Conservation (phyloP, 306 rosid genomes). For the Citrullus amarus region DNA sequence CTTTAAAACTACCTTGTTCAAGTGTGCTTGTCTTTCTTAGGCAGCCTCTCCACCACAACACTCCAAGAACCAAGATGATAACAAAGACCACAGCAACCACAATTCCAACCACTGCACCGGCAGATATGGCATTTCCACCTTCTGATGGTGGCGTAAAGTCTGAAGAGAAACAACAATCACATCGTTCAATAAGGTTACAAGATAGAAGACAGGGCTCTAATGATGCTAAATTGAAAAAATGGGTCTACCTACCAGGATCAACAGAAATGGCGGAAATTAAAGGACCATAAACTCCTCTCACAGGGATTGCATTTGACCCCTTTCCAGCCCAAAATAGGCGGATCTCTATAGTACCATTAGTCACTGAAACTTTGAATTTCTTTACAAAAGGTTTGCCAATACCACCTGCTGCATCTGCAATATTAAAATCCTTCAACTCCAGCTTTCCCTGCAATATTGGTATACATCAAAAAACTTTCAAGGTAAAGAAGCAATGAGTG, state of each 20-base stretch:
- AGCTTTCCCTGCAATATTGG: slow-evolving; percentile 17
- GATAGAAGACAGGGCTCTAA: not conserved
- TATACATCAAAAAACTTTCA: not conserved
- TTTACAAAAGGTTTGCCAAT: slow-evolving; percentile 1
- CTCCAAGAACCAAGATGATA: slow-evolving; percentile 11
- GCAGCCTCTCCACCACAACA: slow-evolving; percentile 24
- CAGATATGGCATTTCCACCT: slow-evolving; percentile 8
- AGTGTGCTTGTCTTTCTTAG: slow-evolving; percentile 5
- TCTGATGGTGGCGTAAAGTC: slow-evolving; percentile 16
- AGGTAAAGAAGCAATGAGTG: not conserved
- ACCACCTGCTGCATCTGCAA: slow-evolving; percentile 25
- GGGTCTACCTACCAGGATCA: slow-evolving; percentile 16
- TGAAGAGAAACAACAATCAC: not conserved
- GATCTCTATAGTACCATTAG: slow-evolving; percentile 20
- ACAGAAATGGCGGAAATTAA: slow-evolving; percentile 34
- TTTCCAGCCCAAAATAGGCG: slow-evolving; percentile 38
- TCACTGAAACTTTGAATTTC: slow-evolving; percentile 4
- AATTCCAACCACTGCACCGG: slow-evolving; percentile 17
- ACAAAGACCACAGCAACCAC: slow-evolving; percentile 13
- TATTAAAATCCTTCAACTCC: slow-evolving; percentile 25
- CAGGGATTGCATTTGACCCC: slow-evolving; percentile 25
- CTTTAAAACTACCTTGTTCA: slow-evolving; percentile 24
- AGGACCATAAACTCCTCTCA: slow-evolving; percentile 28
- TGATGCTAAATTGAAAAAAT: not conserved
- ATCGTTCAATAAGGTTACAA: not conserved